Conservation (phyloP, 2,329 filamentous ascomycete species). For the Penicillium sp. region DNA sequence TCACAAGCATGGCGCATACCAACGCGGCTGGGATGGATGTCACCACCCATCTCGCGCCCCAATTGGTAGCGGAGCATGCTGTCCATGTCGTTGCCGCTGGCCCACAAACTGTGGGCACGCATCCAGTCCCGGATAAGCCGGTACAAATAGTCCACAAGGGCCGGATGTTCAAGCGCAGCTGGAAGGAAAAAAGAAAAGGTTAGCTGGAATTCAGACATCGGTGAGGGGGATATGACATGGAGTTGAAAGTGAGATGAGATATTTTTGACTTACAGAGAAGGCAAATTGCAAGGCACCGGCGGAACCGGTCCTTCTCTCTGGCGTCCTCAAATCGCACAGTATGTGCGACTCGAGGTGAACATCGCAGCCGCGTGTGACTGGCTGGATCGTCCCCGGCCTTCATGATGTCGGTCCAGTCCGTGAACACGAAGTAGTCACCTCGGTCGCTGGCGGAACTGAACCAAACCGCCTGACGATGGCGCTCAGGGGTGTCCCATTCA, state of each 20-base stretch:
- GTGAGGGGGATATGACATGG: background rate
- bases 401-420: slow-evolving; percentile 24
- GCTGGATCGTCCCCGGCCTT: slow-evolving; percentile 10
- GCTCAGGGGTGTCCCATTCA: slow-evolving; percentile 34
- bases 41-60: slow-evolving; percentile 22
- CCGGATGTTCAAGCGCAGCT: slow-evolving; percentile 29
- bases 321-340: slow-evolving; percentile 27
- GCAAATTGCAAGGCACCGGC: slow-evolving; percentile 33
- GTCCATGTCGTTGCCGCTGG: slow-evolving; percentile 19
- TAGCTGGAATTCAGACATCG: background rate
- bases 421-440: slow-evolving; percentile 41
- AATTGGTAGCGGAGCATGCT: slow-evolving; percentile 28
- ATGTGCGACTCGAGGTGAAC: slow-evolving; percentile 23
- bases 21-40: slow-evolving; percentile 14
- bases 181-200: background rate
- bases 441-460: slow-evolving; percentile 24
- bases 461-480: slow-evolving; percentile 37
- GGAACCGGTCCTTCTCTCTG: slow-evolving; percentile 34
- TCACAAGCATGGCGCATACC: slow-evolving; percentile 33
- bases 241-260: background rate
- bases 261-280: slow-evolving; percentile 28
- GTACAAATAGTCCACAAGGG: slow-evolving; percentile 33
- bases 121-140: slow-evolving; percentile 37
- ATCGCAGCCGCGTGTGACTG: slow-evolving; percentile 17
- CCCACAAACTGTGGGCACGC: slow-evolving; percentile 7